A percentile compares a stretch with the other conserved stretches of the same genome.
Evolutionary conservation across 345 rosid species (phyloP).

Genomic region (Cardamine chenopodiifolia): DNA sequence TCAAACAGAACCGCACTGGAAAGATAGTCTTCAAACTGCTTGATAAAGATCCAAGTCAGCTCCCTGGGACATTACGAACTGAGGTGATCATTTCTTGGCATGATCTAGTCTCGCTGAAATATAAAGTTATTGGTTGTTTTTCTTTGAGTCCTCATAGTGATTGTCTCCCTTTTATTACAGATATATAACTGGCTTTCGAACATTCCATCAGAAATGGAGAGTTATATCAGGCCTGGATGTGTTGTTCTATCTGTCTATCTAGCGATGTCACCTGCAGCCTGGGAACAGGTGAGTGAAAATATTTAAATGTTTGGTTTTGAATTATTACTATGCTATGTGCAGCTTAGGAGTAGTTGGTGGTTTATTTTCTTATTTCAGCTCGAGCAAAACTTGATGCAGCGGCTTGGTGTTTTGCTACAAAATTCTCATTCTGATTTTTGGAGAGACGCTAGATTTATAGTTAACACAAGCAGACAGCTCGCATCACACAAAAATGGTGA

Average conservation of each 20-base stretch:
- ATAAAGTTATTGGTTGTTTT: constrained; percentile 13
- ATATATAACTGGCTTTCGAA: constrained; percentile 85
- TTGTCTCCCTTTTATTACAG: constrained; percentile 47
- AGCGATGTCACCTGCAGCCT: constrained; percentile 65
- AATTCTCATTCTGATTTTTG: constrained; percentile 64
- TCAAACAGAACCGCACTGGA: constrained; percentile 66
- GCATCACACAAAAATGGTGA: constrained; percentile 78
- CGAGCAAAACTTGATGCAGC: constrained; percentile 62
- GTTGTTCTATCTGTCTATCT: constrained; percentile 77
- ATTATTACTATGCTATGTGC: constrained; percentile 35
- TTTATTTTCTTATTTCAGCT: constrained; percentile 49
- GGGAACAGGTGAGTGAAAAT: constrained; percentile 74
- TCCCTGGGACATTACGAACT: constrained; percentile 64
- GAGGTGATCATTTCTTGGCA: constrained; percentile 50
- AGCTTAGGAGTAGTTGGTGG: constrained; percentile 35
- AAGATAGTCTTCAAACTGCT: constrained; percentile 71
- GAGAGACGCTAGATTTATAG: constrained; percentile 72
- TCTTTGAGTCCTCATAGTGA: background rate
- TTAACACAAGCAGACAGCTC: constrained; percentile 64
- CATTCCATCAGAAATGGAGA: constrained; percentile 94
- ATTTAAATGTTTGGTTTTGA: constrained; percentile 4
- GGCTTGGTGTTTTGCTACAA: constrained; percentile 57
- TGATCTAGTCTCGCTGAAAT: constrained; percentile 1
- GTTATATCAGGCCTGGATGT: constrained; percentile 96
- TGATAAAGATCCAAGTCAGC: constrained; percentile 84